Evolutionary conservation across 108 stramenopile species (phyloP), one percentile per base, ranked within the genome.

Genomic region (Skeletonema costatum): DNA sequence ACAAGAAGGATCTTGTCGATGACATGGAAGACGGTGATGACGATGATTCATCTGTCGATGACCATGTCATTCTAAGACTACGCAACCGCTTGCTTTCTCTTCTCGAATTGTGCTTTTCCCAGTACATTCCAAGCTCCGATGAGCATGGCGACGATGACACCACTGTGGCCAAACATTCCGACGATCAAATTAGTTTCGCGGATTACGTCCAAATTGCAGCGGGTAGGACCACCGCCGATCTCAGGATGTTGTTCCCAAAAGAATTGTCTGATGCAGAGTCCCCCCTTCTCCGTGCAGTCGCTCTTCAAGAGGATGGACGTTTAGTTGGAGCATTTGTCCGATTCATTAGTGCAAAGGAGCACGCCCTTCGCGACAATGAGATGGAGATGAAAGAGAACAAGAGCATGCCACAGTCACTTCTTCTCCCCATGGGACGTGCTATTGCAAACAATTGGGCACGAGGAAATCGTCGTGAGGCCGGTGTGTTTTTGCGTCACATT

Each of bases 381-480:
- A 10, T n/a, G 0, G 64, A 62, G 31, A 42, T 46, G 56, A 76
- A 56, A 5, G 80, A 73, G 59, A 68, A 67, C 44, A 76, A 77
- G 59, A 50, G 14, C 32, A 60, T 83, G 5, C 48, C 69, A 33
- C 53, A 78, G 29, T 74, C 69, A n/a, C 77, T 84, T 29, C 82
- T 96, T 10, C 70, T 91, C n/a, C 89, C 91, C 25, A 76, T 90
- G 59, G 86, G 82, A 10, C 87, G 94, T 31, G 82, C 80, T 17
- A 59, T 94, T 63, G 61, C 67, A 11, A 76, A 78, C n/a, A 92
- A 92, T 70, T 92, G 91, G 92, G 83, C 75, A 11, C 50, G 68
- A 60, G 90, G 88, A 21, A 93, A 91, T 70, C 80, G 95, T 39
- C 87, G 92, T 68, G 95, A 96, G 60, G 93, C 93, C 50, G 95